Base-by-base conservation (phyloP, 495 filamentous ascomycete genomes). In the Penicillium turbatum region DNA sequence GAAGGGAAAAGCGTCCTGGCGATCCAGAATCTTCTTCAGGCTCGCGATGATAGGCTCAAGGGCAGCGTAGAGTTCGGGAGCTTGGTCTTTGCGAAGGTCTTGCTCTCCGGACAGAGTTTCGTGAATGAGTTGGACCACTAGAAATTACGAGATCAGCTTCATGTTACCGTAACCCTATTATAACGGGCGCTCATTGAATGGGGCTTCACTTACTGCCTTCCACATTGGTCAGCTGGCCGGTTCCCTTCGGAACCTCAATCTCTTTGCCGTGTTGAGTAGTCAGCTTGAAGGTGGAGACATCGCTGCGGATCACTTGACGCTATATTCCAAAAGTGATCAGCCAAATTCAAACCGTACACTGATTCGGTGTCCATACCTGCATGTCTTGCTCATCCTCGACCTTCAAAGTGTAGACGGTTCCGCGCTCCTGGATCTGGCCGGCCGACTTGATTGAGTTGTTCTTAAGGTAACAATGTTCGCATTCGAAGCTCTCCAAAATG, bases 401-500 rank as follows among this genome's bases (percentile, higher is more conserved):
- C 15, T 81, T 83, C 24, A 97, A 76, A 17, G 86, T 81, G 68
- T 90, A 93, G 55, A 82, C 85, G n/a, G 78, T 75, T 24, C 95
- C 93, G 49, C 86, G 87, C 65, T 90, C 86, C 71, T 97, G 93
- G 56, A 97, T 93, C 57, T 88, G 82, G 31, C 87, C 87, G 9
- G 93, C 93, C 7, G 90, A 83, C 65, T 96, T 91, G 52, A 97
- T 84, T 62, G 95, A 89, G 67, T 90, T 91, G 75, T 97, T 92
- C 51, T 82, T 79, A 70, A 95, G 89, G 65, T 83, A 71, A 74
- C 93, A 99, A 65, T 96, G 81, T 1, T 86, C 80, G 73, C 93
- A 99, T 54, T 82, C 82, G 75, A 99, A 99, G 41, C 91, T 96
- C 83, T 96, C 95, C 57, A 99, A 81, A 56, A 99, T 89, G 54